Conservation (phyloP, 2,329 filamentous ascomycete species). For the Saccharata proteae region DNA sequence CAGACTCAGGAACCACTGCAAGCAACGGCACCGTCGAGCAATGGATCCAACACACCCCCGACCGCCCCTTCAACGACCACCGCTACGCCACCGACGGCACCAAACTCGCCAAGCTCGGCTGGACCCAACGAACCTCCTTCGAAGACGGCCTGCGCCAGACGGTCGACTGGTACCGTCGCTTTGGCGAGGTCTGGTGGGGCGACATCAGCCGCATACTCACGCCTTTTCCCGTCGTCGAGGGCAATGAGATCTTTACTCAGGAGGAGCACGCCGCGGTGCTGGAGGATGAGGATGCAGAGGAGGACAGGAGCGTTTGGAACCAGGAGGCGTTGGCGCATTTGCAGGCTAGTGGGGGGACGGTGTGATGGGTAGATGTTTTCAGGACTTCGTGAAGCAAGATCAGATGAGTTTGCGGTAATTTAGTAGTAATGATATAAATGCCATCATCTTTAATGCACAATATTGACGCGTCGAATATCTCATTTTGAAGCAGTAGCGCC, state of each 20-base stretch:
- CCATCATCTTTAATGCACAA: too few species aligned
- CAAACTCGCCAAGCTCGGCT: constrained; percentile 25
- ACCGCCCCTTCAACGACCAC: constrained; percentile 50
- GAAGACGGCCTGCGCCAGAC: constrained; percentile 24
- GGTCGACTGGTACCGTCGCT: constrained; percentile 27
- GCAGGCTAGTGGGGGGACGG: constrained; percentile 11
- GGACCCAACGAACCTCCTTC: constrained; percentile 23
- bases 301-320: constrained; percentile 16
- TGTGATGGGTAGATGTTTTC: too few species aligned
- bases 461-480: too few species aligned
- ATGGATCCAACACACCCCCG: constrained; percentile 63
- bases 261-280: constrained; percentile 26
- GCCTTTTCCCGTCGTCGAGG: constrained; percentile 25
- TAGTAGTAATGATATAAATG: too few species aligned
- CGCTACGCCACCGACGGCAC: constrained; percentile 27
- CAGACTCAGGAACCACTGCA: constrained; percentile 35
- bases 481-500: too few species aligned
- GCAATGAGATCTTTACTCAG: constrained; percentile 28
- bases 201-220: constrained; percentile 27
- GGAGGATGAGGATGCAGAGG: constrained; percentile 5
- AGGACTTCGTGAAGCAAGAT: too few species aligned
- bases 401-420: too few species aligned
- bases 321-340: constrained; percentile 15
- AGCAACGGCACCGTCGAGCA: constrained; percentile 29
- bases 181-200: constrained; percentile 30